Evolutionary conservation across 1,284 basidiomycete species (phyloP).

Genomic region (Lentinula novae-zelandiae): DNA sequence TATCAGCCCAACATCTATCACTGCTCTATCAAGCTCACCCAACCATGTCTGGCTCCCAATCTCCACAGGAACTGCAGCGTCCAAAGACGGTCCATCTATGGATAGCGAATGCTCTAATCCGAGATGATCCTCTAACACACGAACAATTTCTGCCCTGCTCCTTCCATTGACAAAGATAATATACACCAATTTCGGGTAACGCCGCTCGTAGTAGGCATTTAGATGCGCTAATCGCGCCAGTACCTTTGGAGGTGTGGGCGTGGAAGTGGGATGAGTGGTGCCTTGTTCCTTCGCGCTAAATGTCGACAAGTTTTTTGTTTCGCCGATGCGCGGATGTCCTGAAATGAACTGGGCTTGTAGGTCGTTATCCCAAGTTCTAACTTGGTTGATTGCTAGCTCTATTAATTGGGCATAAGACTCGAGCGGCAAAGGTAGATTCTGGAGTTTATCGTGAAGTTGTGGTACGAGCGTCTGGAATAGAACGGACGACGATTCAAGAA

Average conservation of each 20-base stretch:
- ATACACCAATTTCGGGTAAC: slow-evolving; percentile 75
- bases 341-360: slow-evolving; percentile 70
- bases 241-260: slow-evolving; percentile 60
- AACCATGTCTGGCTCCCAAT: slow-evolving; percentile 47
- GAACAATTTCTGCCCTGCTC: slow-evolving; percentile 63
- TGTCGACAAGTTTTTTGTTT: slow-evolving; percentile 58
- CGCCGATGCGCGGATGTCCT: slow-evolving; percentile 88
- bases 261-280: slow-evolving; percentile 28
- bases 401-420: slow-evolving; percentile 60
- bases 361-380: slow-evolving; percentile 52
- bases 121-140: slow-evolving; percentile 75
- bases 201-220: slow-evolving; percentile 73
- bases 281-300: slow-evolving; percentile 81
- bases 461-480: slow-evolving; percentile 57
- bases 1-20: slow-evolving; percentile 73
- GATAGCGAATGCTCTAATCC: slow-evolving; percentile 46
- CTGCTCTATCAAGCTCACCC: slow-evolving; percentile 64
- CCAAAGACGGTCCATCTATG: slow-evolving; percentile 35
- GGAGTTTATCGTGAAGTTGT: slow-evolving; percentile 36
- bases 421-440: slow-evolving; percentile 19
- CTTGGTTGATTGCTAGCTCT: slow-evolving; percentile 49
- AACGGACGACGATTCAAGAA: slow-evolving; percentile 72
- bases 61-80: slow-evolving; percentile 37
- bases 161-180: slow-evolving; percentile 92
- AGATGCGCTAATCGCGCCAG: slow-evolving; percentile 60